phyloP scores from a whole-genome alignment of 164 flowering plant species.

The Berberis thunbergii region DNA sequence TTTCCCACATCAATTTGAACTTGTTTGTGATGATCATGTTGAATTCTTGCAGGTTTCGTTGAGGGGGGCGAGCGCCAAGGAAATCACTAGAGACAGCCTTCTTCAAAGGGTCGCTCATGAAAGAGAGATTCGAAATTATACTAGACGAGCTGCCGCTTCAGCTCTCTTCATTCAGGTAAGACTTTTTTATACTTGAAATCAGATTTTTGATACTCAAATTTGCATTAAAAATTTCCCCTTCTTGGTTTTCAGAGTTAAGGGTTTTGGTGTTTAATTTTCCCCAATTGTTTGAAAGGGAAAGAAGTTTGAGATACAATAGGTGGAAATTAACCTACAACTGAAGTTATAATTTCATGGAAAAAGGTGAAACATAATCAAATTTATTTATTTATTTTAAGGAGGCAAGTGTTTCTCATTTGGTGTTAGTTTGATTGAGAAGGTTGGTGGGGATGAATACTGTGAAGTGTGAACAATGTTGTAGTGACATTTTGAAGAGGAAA shows the following conservation, averaged over 20 bases:
- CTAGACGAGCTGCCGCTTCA: slow-evolving; percentile 54
- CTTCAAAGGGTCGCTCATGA: slow-evolving; percentile 67
- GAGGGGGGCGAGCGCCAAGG: slow-evolving; percentile 87
- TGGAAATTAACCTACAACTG: too few species aligned
- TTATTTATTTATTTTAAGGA: not conserved
- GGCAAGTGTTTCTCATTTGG: too few species aligned
- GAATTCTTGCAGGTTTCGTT: slow-evolving; percentile 55
- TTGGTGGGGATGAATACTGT: too few species aligned
- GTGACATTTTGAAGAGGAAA: too few species aligned
- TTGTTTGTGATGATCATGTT: too few species aligned
- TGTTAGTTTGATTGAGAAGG: too few species aligned
- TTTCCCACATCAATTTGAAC: too few species aligned
- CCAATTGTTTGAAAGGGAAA: not conserved
- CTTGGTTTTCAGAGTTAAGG: not conserved
- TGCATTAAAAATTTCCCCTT: not conserved
- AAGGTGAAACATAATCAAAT: not conserved
- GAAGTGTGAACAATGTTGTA: too few species aligned
- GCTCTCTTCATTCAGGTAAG: slow-evolving; percentile 71
- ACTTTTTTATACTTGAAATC: not conserved
- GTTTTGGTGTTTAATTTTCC: not conserved
- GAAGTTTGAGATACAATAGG: not conserved
- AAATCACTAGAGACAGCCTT: slow-evolving; percentile 77
- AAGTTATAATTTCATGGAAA: not conserved
- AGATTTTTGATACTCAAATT: not conserved
- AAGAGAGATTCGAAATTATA: slow-evolving; percentile 66